These are phyloP conservation scores for Lactarius tabidus DNA, from an alignment of 768 basidiomycete species.

Conservation along the genomic window DNA sequence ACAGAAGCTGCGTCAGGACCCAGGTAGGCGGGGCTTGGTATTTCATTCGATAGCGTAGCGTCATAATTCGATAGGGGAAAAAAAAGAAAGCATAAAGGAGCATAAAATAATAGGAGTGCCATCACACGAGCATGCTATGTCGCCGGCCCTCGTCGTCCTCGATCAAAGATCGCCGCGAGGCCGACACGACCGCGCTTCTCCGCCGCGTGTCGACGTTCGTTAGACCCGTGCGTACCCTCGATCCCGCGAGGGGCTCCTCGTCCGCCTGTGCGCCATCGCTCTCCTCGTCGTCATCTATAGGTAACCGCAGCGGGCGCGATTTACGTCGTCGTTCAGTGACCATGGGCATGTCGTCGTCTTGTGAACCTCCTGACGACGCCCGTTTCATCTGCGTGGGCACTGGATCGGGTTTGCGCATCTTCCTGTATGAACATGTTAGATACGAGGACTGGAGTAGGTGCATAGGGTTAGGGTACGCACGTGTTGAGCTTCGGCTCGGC, in stretches of 20 bases:
- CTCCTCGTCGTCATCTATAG: slow-evolving; percentile 52
- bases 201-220: slow-evolving; percentile 57
- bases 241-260: slow-evolving; percentile 45
- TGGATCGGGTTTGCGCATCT: slow-evolving; percentile 85
- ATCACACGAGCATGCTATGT: slow-evolving; percentile 61
- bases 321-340: slow-evolving; percentile 47
- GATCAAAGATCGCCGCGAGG: slow-evolving; percentile 33
- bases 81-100: slow-evolving; percentile 9
- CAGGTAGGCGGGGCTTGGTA: neutral
- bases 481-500: slow-evolving; percentile 87
- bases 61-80: neutral
- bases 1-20: slow-evolving; percentile 3
- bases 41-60: neutral
- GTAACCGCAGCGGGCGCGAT: slow-evolving; percentile 45
- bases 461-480: slow-evolving; percentile 46
- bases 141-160: slow-evolving; percentile 53
- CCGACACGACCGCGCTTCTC: slow-evolving; percentile 35
- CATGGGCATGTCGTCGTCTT: slow-evolving; percentile 12
- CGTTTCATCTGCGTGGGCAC: slow-evolving; percentile 28
- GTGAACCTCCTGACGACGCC: neutral
- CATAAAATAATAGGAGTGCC: neutral
- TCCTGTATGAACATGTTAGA: slow-evolving; percentile 41
- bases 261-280: slow-evolving; percentile 72
- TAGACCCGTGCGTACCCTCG: slow-evolving; percentile 36
- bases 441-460: neutral